phyloP scores from a whole-genome alignment of 1,284 basidiomycete genomes.

The Cryptococcus sp. region DNA sequence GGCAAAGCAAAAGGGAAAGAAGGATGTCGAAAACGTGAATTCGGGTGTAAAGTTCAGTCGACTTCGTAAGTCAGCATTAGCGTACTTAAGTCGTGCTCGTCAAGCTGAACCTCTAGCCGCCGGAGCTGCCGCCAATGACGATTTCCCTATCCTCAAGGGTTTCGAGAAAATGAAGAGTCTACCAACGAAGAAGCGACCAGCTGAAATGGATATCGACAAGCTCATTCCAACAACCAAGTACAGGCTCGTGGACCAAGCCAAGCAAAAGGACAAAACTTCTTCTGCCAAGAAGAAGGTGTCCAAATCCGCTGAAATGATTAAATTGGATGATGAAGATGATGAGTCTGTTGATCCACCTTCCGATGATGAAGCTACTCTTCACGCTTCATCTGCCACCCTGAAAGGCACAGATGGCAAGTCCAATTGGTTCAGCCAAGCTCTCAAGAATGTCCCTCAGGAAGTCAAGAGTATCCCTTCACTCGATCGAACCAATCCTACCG shows the following conservation, averaged over 20 bases:
- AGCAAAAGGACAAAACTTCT: not conserved
- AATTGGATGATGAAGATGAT: not conserved
- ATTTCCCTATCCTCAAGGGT: slow-evolving; percentile 23
- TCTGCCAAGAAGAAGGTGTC: not conserved
- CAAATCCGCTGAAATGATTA: not conserved
- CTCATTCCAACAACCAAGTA: not conserved
- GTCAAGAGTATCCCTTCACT: not conserved
- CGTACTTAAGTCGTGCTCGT: not conserved
- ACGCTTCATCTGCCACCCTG: not conserved
- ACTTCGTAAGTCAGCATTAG: slow-evolving; percentile 19
- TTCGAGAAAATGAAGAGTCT: slow-evolving; percentile 21
- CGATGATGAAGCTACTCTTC: not conserved
- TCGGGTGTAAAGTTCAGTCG: slow-evolving; percentile 16
- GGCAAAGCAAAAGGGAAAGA: slow-evolving; percentile 6
- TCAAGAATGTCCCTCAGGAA: not conserved
- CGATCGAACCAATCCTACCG: not conserved
- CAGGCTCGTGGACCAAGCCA: not conserved
- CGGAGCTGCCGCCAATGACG: slow-evolving; percentile 10
- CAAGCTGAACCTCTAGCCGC: slow-evolving; percentile 8
- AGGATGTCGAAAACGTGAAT: slow-evolving; percentile 1
- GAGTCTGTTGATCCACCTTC: not conserved
- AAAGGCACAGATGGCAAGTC: not conserved
- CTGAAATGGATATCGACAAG: not conserved
- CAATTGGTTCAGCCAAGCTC: not conserved
- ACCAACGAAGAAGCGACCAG: slow-evolving; percentile 12